Base-by-base conservation (phyloP, 202 grass and related monocot species). In the Panicum virgatum region DNA sequence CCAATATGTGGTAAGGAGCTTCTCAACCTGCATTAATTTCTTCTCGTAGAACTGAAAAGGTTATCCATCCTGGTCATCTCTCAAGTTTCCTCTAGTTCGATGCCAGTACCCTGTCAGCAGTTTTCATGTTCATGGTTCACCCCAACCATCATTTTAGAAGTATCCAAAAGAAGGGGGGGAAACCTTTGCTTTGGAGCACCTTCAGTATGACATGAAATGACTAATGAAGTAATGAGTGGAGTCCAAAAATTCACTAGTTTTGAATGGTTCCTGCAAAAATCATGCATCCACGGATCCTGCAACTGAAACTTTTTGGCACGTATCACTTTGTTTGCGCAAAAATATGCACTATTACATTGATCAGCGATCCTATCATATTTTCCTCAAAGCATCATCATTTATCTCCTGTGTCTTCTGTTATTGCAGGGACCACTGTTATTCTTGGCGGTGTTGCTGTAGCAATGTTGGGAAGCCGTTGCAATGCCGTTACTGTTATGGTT, bases 401-500 rank as follows among this genome's bases (percentile, higher is more conserved):
- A 32, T 76, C 69, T 34, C 18, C 46, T 23, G 20, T 5, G 19
- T 44, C 10, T 61, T 80, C 62, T n/a, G 12, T 86, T 59, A 40
- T 61, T 78, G 47, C 20, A 99, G 96, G 96, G 43, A 96, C 92
- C 26, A 93, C 96, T 20, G 90, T 96, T 66, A 66, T 96, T 79
- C 93, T 98, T 72, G 92, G 96, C 36, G 92, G 90, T 44, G 18
- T 96, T 47, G 85, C 91, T 56, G 80, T 99, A 57, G 91, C 92
- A 48, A 69, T 90, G 70, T 44, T 96, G 48, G 85, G 96, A 72
- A 46, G 80, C 53, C 87, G 53, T 12, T 99, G 96, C 89, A 92
- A 99, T 85, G 85, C 87, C 63, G 87, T 88, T 40, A 95, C 84
- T 38, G 69, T 94, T 56, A 92, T 96, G 90, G 89, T 96, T 87